phyloP scores from a whole-genome alignment of 148 eudicot species.

The Rheum nobile region DNA sequence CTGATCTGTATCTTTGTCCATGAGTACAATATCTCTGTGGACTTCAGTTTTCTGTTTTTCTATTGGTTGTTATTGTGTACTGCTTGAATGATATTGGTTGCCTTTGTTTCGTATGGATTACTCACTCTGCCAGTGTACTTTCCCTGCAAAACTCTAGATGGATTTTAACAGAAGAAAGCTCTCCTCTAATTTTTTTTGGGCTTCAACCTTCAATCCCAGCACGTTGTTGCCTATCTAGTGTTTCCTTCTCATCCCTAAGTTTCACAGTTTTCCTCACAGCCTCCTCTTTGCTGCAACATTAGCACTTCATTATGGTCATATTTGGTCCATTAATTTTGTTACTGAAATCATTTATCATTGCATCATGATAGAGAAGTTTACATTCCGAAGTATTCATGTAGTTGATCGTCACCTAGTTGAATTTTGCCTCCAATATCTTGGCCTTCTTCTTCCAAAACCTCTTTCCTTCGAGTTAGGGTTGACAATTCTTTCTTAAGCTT shows the following conservation, averaged over 20 bases:
- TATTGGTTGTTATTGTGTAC: no score
- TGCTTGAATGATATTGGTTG: no score
- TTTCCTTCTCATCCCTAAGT: slow-evolving; percentile 87
- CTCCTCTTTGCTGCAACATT: slow-evolving; percentile 79
- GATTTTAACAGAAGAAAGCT: slow-evolving; percentile 72
- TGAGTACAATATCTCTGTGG: no score
- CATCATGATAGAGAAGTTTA: slow-evolving; percentile 24
- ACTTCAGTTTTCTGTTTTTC: no score
- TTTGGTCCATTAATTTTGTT: background rate
- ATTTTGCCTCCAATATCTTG: slow-evolving; percentile 76
- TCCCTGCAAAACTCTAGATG: no score
- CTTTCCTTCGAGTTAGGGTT: slow-evolving; percentile 41
- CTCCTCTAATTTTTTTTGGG: slow-evolving; percentile 76
- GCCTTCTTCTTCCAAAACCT: slow-evolving; percentile 45
- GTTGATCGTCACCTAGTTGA: slow-evolving; percentile 52
- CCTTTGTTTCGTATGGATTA: no score
- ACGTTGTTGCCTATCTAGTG: slow-evolving; percentile 86
- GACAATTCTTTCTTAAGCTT: slow-evolving; percentile 64
- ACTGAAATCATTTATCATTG: background rate
- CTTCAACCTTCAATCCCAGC: slow-evolving; percentile 73
- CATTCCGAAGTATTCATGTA: slow-evolving; percentile 77
- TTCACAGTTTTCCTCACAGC: slow-evolving; percentile 84
- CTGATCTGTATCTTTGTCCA: no score
- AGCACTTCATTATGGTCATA: background rate
- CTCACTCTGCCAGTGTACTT: no score